Evolutionary conservation across 257 asterid species (phyloP).

Genomic region (Parsonsia alboflavescens): DNA sequence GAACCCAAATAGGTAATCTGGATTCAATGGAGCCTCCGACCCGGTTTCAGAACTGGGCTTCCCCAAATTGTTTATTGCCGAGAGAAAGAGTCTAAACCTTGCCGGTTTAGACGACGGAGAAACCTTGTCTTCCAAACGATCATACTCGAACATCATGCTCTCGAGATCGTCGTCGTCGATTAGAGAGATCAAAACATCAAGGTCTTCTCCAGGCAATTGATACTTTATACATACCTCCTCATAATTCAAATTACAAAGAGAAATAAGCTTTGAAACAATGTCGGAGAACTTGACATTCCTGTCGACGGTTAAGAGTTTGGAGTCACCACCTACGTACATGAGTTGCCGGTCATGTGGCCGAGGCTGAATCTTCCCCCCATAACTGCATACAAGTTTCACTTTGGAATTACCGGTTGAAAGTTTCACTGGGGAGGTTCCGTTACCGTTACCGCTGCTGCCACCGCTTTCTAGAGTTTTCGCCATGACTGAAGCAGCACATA

Average conservation of each 20-base stretch:
- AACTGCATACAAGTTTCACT: constrained; percentile 67
- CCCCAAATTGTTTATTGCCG: constrained; percentile 16
- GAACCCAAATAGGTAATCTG: constrained; percentile 82
- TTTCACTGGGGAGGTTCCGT: background rate
- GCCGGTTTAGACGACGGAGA: constrained; percentile 32
- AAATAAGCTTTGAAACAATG: constrained; percentile 35
- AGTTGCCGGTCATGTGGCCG: constrained; percentile 54
- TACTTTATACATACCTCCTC: constrained; percentile 48
- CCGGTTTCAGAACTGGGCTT: constrained; percentile 19
- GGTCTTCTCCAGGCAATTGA: constrained; percentile 69
- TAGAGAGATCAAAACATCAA: constrained; percentile 57
- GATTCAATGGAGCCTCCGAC: constrained; percentile 32
- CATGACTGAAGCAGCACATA: background rate
- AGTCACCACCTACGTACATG: constrained; percentile 69
- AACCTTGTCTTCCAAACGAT: constrained; percentile 40
- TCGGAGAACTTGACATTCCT: constrained; percentile 48
- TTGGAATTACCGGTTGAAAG: constrained; percentile 8
- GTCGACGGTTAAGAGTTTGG: constrained; percentile 67
- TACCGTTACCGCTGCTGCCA: background rate
- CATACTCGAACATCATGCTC: constrained; percentile 82
- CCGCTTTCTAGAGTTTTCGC: constrained; percentile 5
- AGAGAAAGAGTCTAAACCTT: constrained; percentile 60
- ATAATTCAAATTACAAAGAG: constrained; percentile 20
- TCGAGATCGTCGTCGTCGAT: constrained; percentile 78
- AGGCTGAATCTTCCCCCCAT: constrained; percentile 66